phyloP scores from a whole-genome alignment of 2,329 filamentous ascomycete species.

The Aschersonia sp. region DNA sequence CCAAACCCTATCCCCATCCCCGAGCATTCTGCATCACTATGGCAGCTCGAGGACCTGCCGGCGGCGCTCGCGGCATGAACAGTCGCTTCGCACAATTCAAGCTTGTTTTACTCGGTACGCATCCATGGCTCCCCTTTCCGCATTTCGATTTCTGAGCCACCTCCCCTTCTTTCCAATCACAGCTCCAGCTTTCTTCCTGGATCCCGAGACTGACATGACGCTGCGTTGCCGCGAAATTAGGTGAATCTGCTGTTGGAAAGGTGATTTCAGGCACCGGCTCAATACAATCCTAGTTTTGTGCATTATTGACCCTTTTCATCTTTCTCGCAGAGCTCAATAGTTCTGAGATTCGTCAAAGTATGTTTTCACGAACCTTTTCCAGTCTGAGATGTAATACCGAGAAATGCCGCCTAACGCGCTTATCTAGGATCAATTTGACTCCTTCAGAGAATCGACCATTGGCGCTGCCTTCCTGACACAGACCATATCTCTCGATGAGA shows the following conservation, averaged over 20 bases:
- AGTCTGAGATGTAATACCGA: background rate
- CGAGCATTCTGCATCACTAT: slow-evolving; percentile 31
- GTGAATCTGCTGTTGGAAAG: slow-evolving; percentile 98
- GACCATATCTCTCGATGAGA: slow-evolving; percentile 95
- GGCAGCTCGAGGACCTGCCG: slow-evolving; percentile 64
- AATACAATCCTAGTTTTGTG: slow-evolving; percentile 1
- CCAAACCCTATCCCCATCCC: background rate
- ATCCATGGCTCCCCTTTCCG: background rate
- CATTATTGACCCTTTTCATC: slow-evolving; percentile 6
- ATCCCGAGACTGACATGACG: slow-evolving; percentile 4
- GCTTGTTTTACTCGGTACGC: slow-evolving; percentile 87
- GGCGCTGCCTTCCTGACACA: slow-evolving; percentile 97
- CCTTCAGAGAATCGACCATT: slow-evolving; percentile 92
- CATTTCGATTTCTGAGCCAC: no score
- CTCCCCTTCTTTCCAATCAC: no score
- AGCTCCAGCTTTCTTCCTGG: background rate
- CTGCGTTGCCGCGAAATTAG: slow-evolving; percentile 29
- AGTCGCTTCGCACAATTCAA: slow-evolving; percentile 98
- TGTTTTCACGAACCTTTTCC: slow-evolving; percentile 10
- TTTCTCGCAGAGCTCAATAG: slow-evolving; percentile 75
- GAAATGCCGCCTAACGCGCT: background rate
- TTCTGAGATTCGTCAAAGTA: slow-evolving; percentile 96
- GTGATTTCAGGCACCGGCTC: slow-evolving; percentile 27
- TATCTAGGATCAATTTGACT: slow-evolving; percentile 88
- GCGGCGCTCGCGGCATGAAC: slow-evolving; percentile 49